phyloP scores from a whole-genome alignment of 2,329 filamentous ascomycete species.

The Gyromitra esculenta region DNA sequence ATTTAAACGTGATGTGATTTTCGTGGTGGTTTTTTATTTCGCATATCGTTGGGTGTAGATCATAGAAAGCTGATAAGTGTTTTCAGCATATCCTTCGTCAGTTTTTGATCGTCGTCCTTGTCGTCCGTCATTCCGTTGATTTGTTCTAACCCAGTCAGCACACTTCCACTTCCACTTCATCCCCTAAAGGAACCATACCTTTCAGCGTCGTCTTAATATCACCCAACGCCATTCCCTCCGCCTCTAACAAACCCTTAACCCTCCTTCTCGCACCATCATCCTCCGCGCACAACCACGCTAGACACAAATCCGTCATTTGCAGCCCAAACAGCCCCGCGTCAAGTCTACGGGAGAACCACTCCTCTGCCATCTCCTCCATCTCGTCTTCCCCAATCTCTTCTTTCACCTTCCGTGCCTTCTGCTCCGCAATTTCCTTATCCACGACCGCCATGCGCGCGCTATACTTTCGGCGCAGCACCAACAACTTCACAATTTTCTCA shows the following conservation, averaged over 20 bases:
- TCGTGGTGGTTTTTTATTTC: too few species aligned
- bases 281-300: conserved; percentile 92
- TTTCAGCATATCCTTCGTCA: conserved; percentile 72
- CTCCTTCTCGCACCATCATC: conserved; percentile 77
- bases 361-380: conserved; percentile 70
- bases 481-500: conserved; percentile 79
- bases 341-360: conserved; percentile 78
- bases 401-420: conserved; percentile 64
- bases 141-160: conserved; percentile 65
- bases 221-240: conserved; percentile 72
- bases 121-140: conserved; percentile 69
- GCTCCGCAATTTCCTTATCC: conserved; percentile 70
- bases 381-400: conserved; percentile 65
- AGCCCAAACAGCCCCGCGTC: conserved; percentile 86
- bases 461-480: conserved; percentile 77
- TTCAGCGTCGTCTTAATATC: conserved; percentile 74
- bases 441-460: conserved; percentile 70
- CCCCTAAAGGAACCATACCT: conserved; percentile 61
- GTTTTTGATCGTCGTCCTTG: conserved; percentile 60
- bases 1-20: not conserved
- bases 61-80: conserved; percentile 67
- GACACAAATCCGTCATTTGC: conserved; percentile 81
- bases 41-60: not conserved
- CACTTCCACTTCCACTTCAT: not conserved
- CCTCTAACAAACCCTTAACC: conserved; percentile 72